These are phyloP conservation scores for Sphagnum fallax DNA, from an alignment of 228 moss, liverwort and hornwort genomes.

Conservation along the genomic window DNA sequence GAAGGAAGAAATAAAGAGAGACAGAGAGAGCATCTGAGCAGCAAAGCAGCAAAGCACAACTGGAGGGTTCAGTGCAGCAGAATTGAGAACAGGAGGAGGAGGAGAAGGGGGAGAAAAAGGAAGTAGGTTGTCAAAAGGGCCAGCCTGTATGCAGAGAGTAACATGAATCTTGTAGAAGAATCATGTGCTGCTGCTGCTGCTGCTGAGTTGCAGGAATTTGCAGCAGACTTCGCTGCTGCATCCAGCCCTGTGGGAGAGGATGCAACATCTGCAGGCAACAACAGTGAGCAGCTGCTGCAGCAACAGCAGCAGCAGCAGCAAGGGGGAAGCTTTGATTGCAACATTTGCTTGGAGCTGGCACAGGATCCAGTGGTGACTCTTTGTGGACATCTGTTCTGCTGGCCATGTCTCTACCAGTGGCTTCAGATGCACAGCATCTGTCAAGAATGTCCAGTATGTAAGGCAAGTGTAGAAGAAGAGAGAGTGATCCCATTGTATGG, in stretches of 20 bases:
- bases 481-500: slow-evolving; percentile 96
- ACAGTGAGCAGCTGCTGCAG: slow-evolving; percentile 31
- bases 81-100: too few relatives aligned
- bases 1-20: too few relatives aligned
- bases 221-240: slow-evolving; percentile 19
- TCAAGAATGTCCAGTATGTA: slow-evolving; percentile 97
- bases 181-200: slow-evolving; percentile 30
- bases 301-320: slow-evolving; percentile 16
- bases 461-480: slow-evolving; percentile 97
- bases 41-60: too few relatives aligned
- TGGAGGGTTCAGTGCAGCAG: too few relatives aligned
- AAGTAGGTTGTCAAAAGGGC: neutral
- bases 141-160: slow-evolving; percentile 52
- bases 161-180: slow-evolving; percentile 75
- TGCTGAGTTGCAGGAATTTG: slow-evolving; percentile 42
- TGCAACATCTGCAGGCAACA: slow-evolving; percentile 37
- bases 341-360: slow-evolving; percentile 92
- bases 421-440: slow-evolving; percentile 95
- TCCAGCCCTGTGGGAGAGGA: slow-evolving; percentile 36
- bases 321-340: slow-evolving; percentile 97
- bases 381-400: slow-evolving; percentile 94
- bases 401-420: slow-evolving; percentile 99
- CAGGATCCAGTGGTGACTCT: slow-evolving; percentile 97
- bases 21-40: too few relatives aligned
- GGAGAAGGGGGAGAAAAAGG: neutral